phyloP scores from a whole-genome alignment of 768 basidiomycete genomes.

The Kwoniella mangroviensis region DNA sequence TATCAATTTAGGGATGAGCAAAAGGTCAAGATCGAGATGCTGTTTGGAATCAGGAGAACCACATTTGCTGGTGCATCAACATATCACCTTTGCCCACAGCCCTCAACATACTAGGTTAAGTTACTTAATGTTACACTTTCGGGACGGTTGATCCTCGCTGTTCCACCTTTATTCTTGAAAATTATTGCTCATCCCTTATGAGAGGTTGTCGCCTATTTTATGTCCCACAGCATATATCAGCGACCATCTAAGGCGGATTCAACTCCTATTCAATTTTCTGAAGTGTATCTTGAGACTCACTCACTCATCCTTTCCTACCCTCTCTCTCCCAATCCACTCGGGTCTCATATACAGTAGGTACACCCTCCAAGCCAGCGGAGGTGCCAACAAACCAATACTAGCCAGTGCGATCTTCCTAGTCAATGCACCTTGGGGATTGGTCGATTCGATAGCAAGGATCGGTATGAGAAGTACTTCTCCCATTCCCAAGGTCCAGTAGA shows the following conservation, averaged over 20 bases:
- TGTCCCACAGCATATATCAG: background rate
- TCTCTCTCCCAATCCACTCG: conserved; percentile 34
- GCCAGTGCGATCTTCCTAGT: conserved; percentile 14
- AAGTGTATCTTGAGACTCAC: background rate
- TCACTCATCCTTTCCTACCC: conserved; percentile 21
- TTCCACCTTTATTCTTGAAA: no score
- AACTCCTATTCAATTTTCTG: no score
- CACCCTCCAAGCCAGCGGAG: conserved; percentile 37
- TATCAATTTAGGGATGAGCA: no score
- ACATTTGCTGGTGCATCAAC: no score
- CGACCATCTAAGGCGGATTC: background rate
- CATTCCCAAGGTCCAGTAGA: conserved; percentile 32
- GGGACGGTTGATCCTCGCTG: no score
- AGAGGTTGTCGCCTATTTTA: conserved; percentile 1
- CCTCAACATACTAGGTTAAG: no score
- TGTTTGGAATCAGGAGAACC: no score
- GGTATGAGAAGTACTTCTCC: conserved; percentile 40
- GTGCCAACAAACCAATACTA: conserved; percentile 25
- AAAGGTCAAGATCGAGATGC: no score
- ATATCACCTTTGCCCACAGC: no score
- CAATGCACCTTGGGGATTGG: conserved; percentile 27
- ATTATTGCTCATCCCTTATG: background rate
- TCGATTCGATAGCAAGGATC: conserved; percentile 25
- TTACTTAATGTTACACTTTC: no score
- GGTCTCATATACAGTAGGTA: conserved; percentile 31